A percentile compares a stretch with the other conserved stretches of the same genome.
Conservation (phyloP, 1,284 basidiomycete genomes). For the Neonothopanus nambi region DNA sequence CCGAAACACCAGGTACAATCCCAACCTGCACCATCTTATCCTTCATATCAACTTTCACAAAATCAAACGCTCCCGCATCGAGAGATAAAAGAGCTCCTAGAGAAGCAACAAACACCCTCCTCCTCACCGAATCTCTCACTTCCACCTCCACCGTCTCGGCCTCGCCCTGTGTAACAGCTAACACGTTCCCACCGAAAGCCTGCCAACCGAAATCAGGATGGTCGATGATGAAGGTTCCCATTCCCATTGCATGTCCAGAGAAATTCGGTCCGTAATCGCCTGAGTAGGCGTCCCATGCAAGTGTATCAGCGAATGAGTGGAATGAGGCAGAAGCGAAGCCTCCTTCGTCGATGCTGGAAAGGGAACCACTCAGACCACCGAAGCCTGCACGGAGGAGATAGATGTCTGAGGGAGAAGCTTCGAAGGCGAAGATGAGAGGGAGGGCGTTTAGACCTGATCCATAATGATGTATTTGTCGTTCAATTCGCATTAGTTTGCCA, state of each 20-base stretch:
- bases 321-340: conserved; percentile 61
- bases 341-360: conserved; percentile 56
- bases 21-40: conserved; percentile 35
- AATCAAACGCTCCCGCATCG: conserved; percentile 59
- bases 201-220: conserved; percentile 65
- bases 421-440: conserved; percentile 51
- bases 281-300: conserved; percentile 60
- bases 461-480: conserved; percentile 62
- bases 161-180: conserved; percentile 28
- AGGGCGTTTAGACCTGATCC: conserved; percentile 59
- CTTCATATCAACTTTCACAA: conserved; percentile 36
- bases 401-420: conserved; percentile 47
- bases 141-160: conserved; percentile 44
- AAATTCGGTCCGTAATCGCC: conserved; percentile 65
- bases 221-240: conserved; percentile 52
- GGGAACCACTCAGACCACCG: conserved; percentile 52
- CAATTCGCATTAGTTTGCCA: conserved; percentile 55
- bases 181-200: conserved; percentile 54
- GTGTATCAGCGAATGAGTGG: conserved; percentile 58
- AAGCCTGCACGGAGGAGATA: conserved; percentile 56
- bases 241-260: conserved; percentile 55
- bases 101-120: conserved; percentile 53
- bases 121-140: conserved; percentile 48
- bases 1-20: conserved; percentile 36
- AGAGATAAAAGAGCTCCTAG: conserved; percentile 47